Evolutionary conservation across 2,329 filamentous ascomycete species (phyloP), one percentile per base, ranked within the genome.

Genomic region (Albophoma yamanashiensis): DNA sequence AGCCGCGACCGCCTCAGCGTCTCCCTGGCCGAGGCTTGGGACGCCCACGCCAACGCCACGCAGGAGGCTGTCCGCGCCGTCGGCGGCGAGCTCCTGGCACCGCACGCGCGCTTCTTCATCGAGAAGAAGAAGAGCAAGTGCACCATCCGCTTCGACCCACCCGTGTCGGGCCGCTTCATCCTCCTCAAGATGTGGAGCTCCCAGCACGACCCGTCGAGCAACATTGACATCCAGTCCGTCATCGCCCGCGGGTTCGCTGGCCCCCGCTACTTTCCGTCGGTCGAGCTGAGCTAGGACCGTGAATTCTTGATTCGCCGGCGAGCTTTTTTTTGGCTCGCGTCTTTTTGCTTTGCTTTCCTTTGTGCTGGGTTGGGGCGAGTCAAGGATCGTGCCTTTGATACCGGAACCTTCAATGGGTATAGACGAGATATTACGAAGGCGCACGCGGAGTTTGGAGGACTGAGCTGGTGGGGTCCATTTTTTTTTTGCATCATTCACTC

Each of bases 101-200:
- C 91, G 0, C 85, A 91, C 71, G 91, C 91, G 2, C 84, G 85
- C 36, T 97, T 97, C 74, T 89, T 87, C 69, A 95, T 97, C 59
- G 87, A 89, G 68, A 84, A 86, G 71, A 84, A 88, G 67, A 92
- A 91, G 76, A 91, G 85, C 75, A 91, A 88, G 73, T 93, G 94
- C 66, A 92, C 88, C 17, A 89, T 97, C 67, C 87, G 85, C 61
- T 97, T 97, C 66, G 85, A 92, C 66, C 89, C 91, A 60, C 88
- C 89, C 0, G 83, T 94, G 62, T 91, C 89, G 14, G 90, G 89
- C 6, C 84, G 90, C 60, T 95, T 89, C 71, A 88, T 97, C 58
- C 75, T 97, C 50, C 78, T 97, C 64, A 97, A 97, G 78, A 84
- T 97, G 71, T 97, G 91, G 89, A 92, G 87, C 67, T 89, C 89